Conservation (phyloP, 441 rosid species). For the Populus hybrid region DNA sequence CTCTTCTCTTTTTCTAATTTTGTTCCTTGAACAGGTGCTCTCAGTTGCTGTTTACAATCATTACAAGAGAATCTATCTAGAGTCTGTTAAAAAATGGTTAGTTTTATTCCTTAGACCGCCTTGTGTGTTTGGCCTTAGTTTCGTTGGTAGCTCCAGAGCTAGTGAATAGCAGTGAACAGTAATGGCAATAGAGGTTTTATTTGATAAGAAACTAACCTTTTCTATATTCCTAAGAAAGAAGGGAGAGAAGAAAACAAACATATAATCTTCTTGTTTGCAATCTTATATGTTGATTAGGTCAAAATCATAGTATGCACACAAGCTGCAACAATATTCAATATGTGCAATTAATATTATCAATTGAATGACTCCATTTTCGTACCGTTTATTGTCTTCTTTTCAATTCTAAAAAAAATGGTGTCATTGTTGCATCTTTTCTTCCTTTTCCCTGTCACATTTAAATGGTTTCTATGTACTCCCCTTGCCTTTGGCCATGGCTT, state of each 20-base stretch:
- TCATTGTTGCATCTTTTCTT: neutral
- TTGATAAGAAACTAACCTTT: neutral
- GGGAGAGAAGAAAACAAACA: neutral
- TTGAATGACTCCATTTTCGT: neutral
- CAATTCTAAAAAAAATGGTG: neutral
- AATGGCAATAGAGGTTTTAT: neutral
- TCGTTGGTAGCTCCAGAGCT: neutral
- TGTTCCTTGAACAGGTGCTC: conserved; percentile 60
- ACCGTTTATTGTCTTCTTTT: neutral
- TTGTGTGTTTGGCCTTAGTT: neutral
- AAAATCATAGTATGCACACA: neutral
- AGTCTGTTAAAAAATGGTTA: conserved; percentile 66
- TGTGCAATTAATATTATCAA: neutral
- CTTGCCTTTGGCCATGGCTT: neutral
- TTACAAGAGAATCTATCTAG: conserved; percentile 79
- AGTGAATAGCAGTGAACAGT: neutral
- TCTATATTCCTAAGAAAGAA: neutral
- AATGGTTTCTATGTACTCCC: neutral
- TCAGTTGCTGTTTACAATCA: conserved; percentile 97
- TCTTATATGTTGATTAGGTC: neutral
- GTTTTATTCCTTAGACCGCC: conserved; percentile 12
- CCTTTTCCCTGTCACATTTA: neutral
- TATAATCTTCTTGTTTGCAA: neutral
- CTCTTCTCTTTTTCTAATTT: neutral
- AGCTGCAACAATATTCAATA: neutral